These are phyloP conservation scores for Fistulinella staudtii DNA, from an alignment of 1,284 basidiomycete species.

Conservation along the genomic window DNA sequence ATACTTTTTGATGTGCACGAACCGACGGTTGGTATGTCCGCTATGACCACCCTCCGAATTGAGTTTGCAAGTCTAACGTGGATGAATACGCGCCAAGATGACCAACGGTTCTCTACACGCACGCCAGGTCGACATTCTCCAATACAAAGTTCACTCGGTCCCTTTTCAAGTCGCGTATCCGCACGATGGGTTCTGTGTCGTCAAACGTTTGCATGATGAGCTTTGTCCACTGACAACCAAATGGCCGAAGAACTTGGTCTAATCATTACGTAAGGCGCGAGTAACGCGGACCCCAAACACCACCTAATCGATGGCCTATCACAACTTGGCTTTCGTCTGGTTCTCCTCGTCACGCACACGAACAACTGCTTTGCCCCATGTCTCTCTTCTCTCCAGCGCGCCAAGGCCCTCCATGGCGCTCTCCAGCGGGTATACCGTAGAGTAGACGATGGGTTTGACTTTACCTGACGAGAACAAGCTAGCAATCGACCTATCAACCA, in stretches of 20 bases:
- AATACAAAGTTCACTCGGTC: constrained; percentile 86
- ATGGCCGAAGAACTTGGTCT: too few relatives aligned
- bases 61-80: constrained; percentile 78
- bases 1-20: constrained; percentile 31
- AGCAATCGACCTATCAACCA: not conserved
- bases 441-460: constrained; percentile 72
- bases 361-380: constrained; percentile 90
- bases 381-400: constrained; percentile 75
- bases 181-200: constrained; percentile 61
- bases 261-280: too few relatives aligned
- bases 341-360: constrained; percentile 51
- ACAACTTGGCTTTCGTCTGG: constrained; percentile 32
- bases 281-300: constrained; percentile 25
- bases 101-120: constrained; percentile 28
- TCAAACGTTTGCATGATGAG: constrained; percentile 35
- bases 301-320: not conserved
- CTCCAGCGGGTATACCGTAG: constrained; percentile 64
- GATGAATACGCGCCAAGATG: constrained; percentile 9
- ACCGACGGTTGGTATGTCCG: constrained; percentile 94
- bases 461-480: constrained; percentile 68
- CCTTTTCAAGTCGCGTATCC: constrained; percentile 74
- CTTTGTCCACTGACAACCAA: not conserved
- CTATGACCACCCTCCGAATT: constrained; percentile 86
- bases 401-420: constrained; percentile 61
- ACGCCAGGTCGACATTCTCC: constrained; percentile 92